phyloP scores from a whole-genome alignment of 1,284 basidiomycete genomes.

The Puccinia triticina region DNA sequence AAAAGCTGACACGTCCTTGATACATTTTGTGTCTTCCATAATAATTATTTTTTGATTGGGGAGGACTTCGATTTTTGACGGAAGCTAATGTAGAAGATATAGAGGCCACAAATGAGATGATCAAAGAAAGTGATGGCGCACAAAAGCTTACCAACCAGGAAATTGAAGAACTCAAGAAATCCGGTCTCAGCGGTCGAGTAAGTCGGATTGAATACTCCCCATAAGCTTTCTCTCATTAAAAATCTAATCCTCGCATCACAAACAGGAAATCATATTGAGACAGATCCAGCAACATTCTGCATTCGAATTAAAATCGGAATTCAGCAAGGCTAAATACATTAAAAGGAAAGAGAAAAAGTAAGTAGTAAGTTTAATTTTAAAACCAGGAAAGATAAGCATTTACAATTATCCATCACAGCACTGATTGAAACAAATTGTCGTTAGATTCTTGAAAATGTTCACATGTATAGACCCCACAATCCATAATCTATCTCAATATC shows the following conservation, averaged over 20 bases:
- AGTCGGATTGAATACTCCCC: neutral
- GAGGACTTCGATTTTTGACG: neutral
- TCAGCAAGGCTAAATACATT: conserved; percentile 94
- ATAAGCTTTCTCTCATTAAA: neutral
- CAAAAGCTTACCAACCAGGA: conserved; percentile 59
- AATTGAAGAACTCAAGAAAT: conserved; percentile 59
- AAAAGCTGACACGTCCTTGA: neutral
- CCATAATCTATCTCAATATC: conserved; percentile 84
- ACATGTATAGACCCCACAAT: conserved; percentile 84
- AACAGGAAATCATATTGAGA: conserved; percentile 79
- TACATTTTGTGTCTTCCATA: neutral
- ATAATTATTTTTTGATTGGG: neutral
- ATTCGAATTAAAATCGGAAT: conserved; percentile 89
- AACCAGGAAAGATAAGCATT: neutral
- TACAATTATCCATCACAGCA: neutral
- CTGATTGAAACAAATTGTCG: neutral
- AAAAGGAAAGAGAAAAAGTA: conserved; percentile 92
- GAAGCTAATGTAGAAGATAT: conserved; percentile 55
- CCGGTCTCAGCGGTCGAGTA: conserved; percentile 57
- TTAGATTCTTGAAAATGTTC: conserved; percentile 83
- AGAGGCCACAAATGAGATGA: conserved; percentile 60
- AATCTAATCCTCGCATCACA: neutral
- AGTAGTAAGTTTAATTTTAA: neutral
- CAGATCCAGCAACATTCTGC: conserved; percentile 89
- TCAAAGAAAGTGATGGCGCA: conserved; percentile 58